Evolutionary conservation across 2,329 filamentous ascomycete genomes (phyloP).

Genomic region (Fusarium sp.): DNA sequence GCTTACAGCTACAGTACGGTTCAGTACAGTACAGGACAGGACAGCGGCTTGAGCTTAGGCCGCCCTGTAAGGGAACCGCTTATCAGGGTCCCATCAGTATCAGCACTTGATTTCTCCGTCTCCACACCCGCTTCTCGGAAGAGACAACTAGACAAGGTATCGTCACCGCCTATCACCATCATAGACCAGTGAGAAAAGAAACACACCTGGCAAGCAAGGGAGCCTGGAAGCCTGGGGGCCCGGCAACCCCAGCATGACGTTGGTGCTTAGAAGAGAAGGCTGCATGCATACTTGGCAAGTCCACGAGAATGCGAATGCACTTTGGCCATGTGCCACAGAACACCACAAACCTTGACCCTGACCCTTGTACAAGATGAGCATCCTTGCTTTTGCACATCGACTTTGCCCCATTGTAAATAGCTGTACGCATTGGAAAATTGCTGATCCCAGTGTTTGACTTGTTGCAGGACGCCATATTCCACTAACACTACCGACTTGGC

Average conservation of each 20-base stretch:
- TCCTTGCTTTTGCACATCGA: background rate
- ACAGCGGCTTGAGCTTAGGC: background rate
- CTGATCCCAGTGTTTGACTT: slow-evolving; percentile 24
- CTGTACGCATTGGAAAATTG: background rate
- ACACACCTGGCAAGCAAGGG: background rate
- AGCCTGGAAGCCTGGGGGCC: slow-evolving; percentile 11
- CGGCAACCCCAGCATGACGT: slow-evolving; percentile 1
- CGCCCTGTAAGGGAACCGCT: slow-evolving; percentile 13
- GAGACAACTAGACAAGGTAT: slow-evolving; percentile 31
- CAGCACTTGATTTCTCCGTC: slow-evolving; percentile 25
- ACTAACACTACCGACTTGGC: slow-evolving; percentile 32
- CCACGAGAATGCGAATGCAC: background rate
- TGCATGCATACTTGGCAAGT: slow-evolving; percentile 11
- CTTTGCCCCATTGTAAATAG: slow-evolving; percentile 3
- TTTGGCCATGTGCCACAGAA: background rate
- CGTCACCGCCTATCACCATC: slow-evolving; percentile 35
- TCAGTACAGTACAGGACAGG: background rate
- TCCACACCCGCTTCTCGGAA: slow-evolving; percentile 26
- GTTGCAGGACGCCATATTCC: slow-evolving; percentile 14
- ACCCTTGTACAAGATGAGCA: background rate
- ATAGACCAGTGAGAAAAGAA: slow-evolving; percentile 7
- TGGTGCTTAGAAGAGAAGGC: slow-evolving; percentile 12
- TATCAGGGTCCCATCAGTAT: slow-evolving; percentile 16
- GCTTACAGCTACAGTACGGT: background rate
- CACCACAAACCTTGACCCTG: slow-evolving; percentile 3